These are phyloP conservation scores for Leucogyrophana mollusca DNA, from an alignment of 768 basidiomycete genomes.

Conservation along the genomic window DNA sequence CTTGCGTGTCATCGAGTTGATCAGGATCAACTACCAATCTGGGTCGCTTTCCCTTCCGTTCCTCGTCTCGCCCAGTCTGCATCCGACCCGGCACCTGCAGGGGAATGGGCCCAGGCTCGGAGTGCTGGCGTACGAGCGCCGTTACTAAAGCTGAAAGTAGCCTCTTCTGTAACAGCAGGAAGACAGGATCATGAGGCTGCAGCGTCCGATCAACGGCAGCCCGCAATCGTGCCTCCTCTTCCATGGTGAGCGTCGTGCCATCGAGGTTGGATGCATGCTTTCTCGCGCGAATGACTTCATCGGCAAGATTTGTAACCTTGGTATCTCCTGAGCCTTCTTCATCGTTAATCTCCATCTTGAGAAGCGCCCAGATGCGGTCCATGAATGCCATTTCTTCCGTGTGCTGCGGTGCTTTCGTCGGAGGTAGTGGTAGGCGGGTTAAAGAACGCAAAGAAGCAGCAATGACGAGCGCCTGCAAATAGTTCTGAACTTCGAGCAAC, in stretches of 20 bases:
- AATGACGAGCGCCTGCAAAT: slow-evolving; percentile 68
- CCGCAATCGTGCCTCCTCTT: slow-evolving; percentile 54
- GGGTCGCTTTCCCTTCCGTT: slow-evolving; percentile 23
- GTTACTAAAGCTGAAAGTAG: slow-evolving; percentile 41
- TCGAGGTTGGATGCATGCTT: slow-evolving; percentile 20
- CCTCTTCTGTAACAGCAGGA: slow-evolving; percentile 58
- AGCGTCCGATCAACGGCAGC: slow-evolving; percentile 64
- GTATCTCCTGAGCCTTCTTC: slow-evolving; percentile 37
- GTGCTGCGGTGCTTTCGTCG: slow-evolving; percentile 10
- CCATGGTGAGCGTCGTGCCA: slow-evolving; percentile 20
- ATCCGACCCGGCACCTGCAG: slow-evolving; percentile 21
- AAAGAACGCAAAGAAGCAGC: slow-evolving; percentile 60
- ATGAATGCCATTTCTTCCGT: slow-evolving; percentile 40
- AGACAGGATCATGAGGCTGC: slow-evolving; percentile 63
- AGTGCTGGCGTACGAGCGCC: slow-evolving; percentile 21
- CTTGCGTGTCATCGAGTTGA: slow-evolving; percentile 13
- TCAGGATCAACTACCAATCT: slow-evolving; percentile 23
- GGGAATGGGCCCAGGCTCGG: neutral
- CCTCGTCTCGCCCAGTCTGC: slow-evolving; percentile 29
- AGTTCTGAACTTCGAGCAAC: slow-evolving; percentile 62
- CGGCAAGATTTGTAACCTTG: slow-evolving; percentile 67
- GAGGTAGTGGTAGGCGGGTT: slow-evolving; percentile 37
- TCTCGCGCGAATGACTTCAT: slow-evolving; percentile 65
- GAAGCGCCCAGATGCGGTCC: slow-evolving; percentile 63
- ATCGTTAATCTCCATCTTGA: slow-evolving; percentile 52